Percentiles rank a stretch among this genome's conserved stretches.
Evolutionary conservation across 768 basidiomycete species (phyloP).

Genomic region (Tricholoma furcatifolium): DNA sequence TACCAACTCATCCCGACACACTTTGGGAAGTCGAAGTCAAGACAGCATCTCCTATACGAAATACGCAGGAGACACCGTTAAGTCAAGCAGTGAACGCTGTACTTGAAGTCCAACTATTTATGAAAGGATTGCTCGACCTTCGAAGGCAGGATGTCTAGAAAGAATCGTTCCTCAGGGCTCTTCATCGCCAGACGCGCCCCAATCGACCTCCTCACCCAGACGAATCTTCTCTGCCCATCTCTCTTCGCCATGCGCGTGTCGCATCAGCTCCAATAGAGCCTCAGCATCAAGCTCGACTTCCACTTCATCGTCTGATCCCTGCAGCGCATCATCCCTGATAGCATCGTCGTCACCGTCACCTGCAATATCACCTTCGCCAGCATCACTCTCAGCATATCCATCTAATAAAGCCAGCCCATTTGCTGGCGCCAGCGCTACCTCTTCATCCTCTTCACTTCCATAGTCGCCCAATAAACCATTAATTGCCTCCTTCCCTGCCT

Average conservation of each 20-base stretch:
- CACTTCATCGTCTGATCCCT: slow-evolving; percentile 18
- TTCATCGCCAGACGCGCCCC: slow-evolving; percentile 42
- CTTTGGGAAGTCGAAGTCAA: slow-evolving; percentile 90
- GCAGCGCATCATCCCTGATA: slow-evolving; percentile 27
- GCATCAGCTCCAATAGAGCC: slow-evolving; percentile 40
- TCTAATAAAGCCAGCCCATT: slow-evolving; percentile 38
- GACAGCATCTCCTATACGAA: slow-evolving; percentile 75
- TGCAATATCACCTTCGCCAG: slow-evolving; percentile 21
- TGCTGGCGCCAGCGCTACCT: slow-evolving; percentile 22
- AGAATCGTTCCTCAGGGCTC: slow-evolving; percentile 18
- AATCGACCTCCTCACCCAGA: slow-evolving; percentile 49
- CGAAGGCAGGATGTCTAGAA: slow-evolving; percentile 65
- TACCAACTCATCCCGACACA: slow-evolving; percentile 76
- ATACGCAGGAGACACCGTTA: slow-evolving; percentile 77
- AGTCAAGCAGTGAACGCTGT: slow-evolving; percentile 69
- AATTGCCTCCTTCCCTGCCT: slow-evolving; percentile 55
- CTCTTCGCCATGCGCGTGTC: slow-evolving; percentile 29
- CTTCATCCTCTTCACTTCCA: slow-evolving; percentile 48
- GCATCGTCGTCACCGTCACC: slow-evolving; percentile 22
- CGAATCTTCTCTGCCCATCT: slow-evolving; percentile 25
- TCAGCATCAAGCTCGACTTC: slow-evolving; percentile 37
- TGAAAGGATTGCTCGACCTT: slow-evolving; percentile 83
- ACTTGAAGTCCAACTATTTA: slow-evolving; percentile 75
- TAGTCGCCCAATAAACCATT: slow-evolving; percentile 59
- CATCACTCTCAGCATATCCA: slow-evolving; percentile 52